Evolutionary conservation across 768 basidiomycete genomes (phyloP).

Genomic region (Galerina sulciceps): DNA sequence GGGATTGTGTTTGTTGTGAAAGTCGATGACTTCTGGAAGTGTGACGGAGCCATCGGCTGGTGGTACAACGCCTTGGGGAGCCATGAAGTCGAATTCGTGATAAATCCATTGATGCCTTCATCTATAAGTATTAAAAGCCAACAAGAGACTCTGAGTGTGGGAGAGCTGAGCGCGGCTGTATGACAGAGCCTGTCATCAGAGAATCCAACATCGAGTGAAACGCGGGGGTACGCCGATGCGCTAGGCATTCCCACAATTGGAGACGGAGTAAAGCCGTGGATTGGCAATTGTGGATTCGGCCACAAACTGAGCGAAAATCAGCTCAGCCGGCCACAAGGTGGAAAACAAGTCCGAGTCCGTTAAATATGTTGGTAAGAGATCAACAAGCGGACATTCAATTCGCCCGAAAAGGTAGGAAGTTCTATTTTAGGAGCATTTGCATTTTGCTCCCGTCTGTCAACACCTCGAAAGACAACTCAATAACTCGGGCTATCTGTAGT

Average conservation of each 20-base stretch:
- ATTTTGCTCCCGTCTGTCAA: neutral
- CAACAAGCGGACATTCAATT: neutral
- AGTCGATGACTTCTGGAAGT: slow-evolving; percentile 35
- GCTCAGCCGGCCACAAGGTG: neutral
- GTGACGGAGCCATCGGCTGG: slow-evolving; percentile 37
- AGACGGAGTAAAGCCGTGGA: neutral
- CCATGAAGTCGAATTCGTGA: neutral
- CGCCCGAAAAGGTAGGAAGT: slow-evolving; percentile 1
- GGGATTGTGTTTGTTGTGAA: slow-evolving; percentile 39
- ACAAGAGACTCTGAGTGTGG: neutral
- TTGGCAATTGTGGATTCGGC: neutral
- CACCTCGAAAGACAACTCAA: neutral
- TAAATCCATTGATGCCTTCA: neutral
- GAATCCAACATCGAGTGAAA: neutral
- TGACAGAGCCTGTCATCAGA: neutral
- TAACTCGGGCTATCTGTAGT: neutral
- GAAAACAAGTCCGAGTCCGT: neutral
- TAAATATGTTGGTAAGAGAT: neutral
- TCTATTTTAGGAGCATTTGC: slow-evolving; percentile 1
- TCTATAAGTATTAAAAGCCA: neutral
- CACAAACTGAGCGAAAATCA: neutral
- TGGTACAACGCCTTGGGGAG: slow-evolving; percentile 16
- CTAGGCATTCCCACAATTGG: neutral
- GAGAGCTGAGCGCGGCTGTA: neutral
- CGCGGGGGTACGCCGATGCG: neutral